Evolutionary conservation across 1,284 basidiomycete genomes (phyloP).

Genomic region (Ustilago shanxiensis): DNA sequence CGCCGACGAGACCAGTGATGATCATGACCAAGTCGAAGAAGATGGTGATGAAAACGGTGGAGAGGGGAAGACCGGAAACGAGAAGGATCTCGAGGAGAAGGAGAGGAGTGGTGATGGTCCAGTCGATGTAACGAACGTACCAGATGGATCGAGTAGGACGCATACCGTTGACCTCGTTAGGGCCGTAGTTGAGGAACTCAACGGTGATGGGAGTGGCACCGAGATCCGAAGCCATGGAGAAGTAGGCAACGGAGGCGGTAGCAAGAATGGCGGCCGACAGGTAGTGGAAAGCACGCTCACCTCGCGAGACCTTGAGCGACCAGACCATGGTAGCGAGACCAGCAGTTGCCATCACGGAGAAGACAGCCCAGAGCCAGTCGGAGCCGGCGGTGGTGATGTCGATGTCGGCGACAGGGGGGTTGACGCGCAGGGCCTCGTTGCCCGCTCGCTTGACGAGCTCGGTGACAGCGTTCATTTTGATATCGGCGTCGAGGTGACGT

Average conservation of each 20-base stretch:
- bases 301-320: slow-evolving; percentile 50
- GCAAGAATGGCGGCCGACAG: slow-evolving; percentile 71
- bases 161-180: slow-evolving; percentile 26
- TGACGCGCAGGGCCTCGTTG: slow-evolving; percentile 51
- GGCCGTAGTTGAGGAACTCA: slow-evolving; percentile 72
- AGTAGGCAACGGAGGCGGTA: slow-evolving; percentile 72
- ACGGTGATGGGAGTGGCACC: slow-evolving; percentile 74
- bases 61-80: slow-evolving; percentile 74
- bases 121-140: slow-evolving; percentile 71
- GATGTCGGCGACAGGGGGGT: slow-evolving; percentile 55
- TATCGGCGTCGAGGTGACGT: background rate
- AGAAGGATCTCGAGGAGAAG: slow-evolving; percentile 75
- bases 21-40: slow-evolving; percentile 74
- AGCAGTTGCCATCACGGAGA: slow-evolving; percentile 66
- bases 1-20: slow-evolving; percentile 74
- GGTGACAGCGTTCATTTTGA: slow-evolving; percentile 32
- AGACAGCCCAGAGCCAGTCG: slow-evolving; percentile 73
- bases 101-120: slow-evolving; percentile 74
- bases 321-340: slow-evolving; percentile 62
- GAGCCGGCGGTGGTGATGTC: slow-evolving; percentile 67
- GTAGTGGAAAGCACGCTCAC: slow-evolving; percentile 73
- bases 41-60: slow-evolving; percentile 74
- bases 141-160: slow-evolving; percentile 74
- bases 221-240: slow-evolving; percentile 77
- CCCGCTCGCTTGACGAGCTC: slow-evolving; percentile 49